Percentiles rank a stretch among this genome's conserved stretches.
Evolutionary conservation across 1,284 basidiomycete species (phyloP).

Genomic region (Albatrellus sp.): DNA sequence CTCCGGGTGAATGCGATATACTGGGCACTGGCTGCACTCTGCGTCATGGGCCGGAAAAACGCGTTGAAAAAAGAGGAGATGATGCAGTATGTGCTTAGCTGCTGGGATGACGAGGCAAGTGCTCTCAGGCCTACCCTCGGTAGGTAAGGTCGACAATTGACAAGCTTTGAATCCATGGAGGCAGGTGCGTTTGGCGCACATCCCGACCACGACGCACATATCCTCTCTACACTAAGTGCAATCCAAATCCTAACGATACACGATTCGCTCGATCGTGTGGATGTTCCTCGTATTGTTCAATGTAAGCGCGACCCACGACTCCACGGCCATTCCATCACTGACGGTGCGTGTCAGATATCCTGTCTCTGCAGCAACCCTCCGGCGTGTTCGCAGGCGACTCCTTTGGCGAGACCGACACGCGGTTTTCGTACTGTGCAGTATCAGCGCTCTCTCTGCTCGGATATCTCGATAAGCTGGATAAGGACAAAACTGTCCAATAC

Average conservation of each 20-base stretch:
- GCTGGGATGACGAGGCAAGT: conserved; percentile 89
- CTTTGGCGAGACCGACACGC: conserved; percentile 87
- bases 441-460: conserved; percentile 76
- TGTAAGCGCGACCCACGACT: conserved; percentile 38
- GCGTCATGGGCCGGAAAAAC: conserved; percentile 67
- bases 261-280: conserved; percentile 63
- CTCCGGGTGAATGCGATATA: conserved; percentile 94
- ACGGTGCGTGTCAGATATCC: conserved; percentile 44
- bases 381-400: conserved; percentile 86
- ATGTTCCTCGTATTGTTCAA: conserved; percentile 57
- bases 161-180: conserved; percentile 3
- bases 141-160: neutral
- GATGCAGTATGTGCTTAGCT: conserved; percentile 84
- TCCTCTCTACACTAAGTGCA: conserved; percentile 80
- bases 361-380: conserved; percentile 72
- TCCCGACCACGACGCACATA: conserved; percentile 87
- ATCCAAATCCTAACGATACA: conserved; percentile 88
- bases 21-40: conserved; percentile 88
- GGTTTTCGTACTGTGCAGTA: conserved; percentile 84
- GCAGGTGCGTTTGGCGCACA: conserved; percentile 89
- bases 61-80: conserved; percentile 76
- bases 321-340: too few species aligned
- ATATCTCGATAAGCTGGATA: conserved; percentile 47
- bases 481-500: conserved; percentile 54
- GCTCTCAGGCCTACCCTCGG: conserved; percentile 4